Base-by-base conservation (phyloP, 2,329 filamentous ascomycete species). In the Aspergillus ruber region DNA sequence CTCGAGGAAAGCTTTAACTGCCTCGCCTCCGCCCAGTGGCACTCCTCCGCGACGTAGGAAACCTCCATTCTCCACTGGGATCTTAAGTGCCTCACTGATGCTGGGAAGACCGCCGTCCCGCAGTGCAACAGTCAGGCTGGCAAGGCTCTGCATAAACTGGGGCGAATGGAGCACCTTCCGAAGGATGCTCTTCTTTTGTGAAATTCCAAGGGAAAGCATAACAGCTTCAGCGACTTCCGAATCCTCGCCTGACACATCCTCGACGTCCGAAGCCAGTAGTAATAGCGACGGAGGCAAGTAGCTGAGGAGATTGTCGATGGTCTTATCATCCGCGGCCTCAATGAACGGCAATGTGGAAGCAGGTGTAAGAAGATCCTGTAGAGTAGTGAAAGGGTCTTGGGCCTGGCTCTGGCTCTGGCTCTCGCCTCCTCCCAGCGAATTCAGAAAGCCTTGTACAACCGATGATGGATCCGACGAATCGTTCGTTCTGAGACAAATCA, bases 101-200 rank as follows among this genome's bases (percentile, higher is more conserved):
- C 84, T 94, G 4, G 91, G 90, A 48, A 98, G 71, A 0, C 91
- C 93, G 10, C 93, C 93, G 58, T 97, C 91, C 48, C 90, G 79
- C 47, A 98, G 74, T 10, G 93, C 93, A 68, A 90, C 83, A 0
- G 90, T 95, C 57, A 98, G 72, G 63, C 86, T 93, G 0, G 83
- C 81, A 35, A 96, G 71, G 56, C 88, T 91, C 67, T 97, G 93
- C 51, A 83, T 81, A 62, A 98, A 90, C 63, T 98, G 93, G 15
- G 93, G 91, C 55, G 88, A 94, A 54, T 88, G 82, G 12, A 97
- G 72, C 6, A 97, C 90, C 62, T 84, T 85, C 65, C 83, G 84
- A 39, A 98, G 70, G 10, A 97, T 79, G 18, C 79, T 76, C 61
- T 86, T 88, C 75, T 97, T 97, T 64, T 93, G 84, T 2, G 78